Evolutionary conservation across 352 stramenopile genomes (phyloP).

Genomic region (Phytophthora syringae): DNA sequence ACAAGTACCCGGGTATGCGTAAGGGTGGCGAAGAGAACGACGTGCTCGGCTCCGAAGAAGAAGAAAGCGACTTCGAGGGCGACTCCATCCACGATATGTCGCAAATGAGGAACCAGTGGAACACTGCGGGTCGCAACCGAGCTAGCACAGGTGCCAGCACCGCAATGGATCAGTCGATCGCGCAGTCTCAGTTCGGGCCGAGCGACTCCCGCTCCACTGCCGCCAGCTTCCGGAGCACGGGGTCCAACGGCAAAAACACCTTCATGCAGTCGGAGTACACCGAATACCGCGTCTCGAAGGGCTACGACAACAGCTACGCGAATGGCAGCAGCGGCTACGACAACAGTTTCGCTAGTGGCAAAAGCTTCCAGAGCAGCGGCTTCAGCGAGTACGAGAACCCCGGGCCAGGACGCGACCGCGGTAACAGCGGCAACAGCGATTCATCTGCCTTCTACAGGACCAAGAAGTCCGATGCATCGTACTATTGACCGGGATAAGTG

Average conservation of each 20-base stretch:
- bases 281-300: conserved; percentile 37
- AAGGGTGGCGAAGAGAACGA: conserved; percentile 37
- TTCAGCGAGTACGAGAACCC: conserved; percentile 45
- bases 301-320: conserved; percentile 26
- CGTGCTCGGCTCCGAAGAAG: conserved; percentile 36
- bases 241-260: conserved; percentile 17
- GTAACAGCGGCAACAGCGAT: conserved; percentile 28
- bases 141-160: conserved; percentile 2
- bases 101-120: conserved; percentile 36
- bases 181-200: conserved; percentile 18
- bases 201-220: conserved; percentile 31
- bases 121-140: conserved; percentile 26
- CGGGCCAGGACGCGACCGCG: conserved; percentile 12
- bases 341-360: conserved; percentile 24
- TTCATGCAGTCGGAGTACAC: conserved; percentile 38
- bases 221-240: conserved; percentile 20
- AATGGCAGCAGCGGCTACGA: conserved; percentile 20
- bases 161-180: conserved; percentile 22
- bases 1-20: conserved; percentile 35
- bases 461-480: conserved; percentile 39
- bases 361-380: conserved; percentile 46
- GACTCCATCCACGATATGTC: conserved; percentile 55
- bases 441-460: conserved; percentile 40
- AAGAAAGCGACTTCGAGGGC: conserved; percentile 50
- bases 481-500: conserved; percentile 29